Evolutionary conservation across 345 rosid genomes (phyloP), one percentile per base, ranked within the genome.

Genomic region (Toxicodendron radicans): DNA sequence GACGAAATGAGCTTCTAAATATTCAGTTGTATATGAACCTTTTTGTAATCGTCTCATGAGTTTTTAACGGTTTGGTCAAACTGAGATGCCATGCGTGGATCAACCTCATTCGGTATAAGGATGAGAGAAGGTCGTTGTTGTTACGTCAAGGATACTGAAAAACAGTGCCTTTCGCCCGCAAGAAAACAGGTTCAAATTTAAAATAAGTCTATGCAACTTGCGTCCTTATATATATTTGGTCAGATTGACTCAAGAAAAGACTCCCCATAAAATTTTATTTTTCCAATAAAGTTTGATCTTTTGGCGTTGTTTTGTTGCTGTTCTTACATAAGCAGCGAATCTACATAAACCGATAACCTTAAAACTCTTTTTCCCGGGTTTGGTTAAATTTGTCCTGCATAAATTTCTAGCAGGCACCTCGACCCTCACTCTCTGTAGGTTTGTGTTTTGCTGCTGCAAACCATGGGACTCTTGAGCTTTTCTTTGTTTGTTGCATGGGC

Each of bases 391-490:
- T 3, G 17, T 7, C 12, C n/a, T 72, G 56, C 38, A 59, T 35
- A 59, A 32, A 10, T 64, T 32, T 23, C 11, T 32, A 48, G 67
- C 71, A 68, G 60, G 72, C 72, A 38, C 51, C 56, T 27, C 59
- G n/a, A 23, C 27, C 18, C 9, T 17, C 10, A 5, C 46, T 4
- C 21, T 45, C 30, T 33, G 3, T 46, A 1, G n/a, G 27, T 13
- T 46, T 16, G 49, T 60, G 21, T 27, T 23, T 16, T 73, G 70
- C 59, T 59, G 60, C 73, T 49, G 69, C 52, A 45, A 18, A 64
- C 18, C 46, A 83, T 83, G 90, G 86, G 45, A 73, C 2, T 75
- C 64, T 56, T 79, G 66, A 62, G 78, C 63, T 63, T 79, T 64
- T 68, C 48, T 73, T 43, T 82, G 17, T 20, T 69, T n/a, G 45